These are phyloP conservation scores for Elaeagnus macrophylla DNA, from an alignment of 306 rosid species.

Conservation along the genomic window DNA sequence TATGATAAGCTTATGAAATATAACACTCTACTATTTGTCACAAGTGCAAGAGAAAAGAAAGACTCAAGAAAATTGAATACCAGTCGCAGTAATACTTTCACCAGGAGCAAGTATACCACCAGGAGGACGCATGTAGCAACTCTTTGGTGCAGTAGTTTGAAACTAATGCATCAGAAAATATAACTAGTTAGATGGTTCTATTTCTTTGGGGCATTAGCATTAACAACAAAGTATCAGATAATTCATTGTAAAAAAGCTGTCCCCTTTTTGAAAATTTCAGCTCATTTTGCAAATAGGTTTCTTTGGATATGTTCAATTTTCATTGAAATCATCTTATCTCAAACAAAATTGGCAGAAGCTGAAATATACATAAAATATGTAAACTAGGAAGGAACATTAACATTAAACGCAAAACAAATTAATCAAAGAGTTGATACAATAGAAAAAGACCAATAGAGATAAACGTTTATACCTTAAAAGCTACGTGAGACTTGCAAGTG, in stretches of 20 bases:
- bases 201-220: not conserved
- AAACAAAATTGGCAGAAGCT: no score
- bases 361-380: no score
- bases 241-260: no score
- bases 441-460: no score
- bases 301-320: no score
- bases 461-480: conserved; percentile 59
- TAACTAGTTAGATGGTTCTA: conserved; percentile 14
- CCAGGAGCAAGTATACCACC: conserved; percentile 80
- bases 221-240: not conserved
- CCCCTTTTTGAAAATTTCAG: no score
- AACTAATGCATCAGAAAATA: conserved; percentile 42
- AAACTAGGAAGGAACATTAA: no score
- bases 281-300: no score
- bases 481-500: conserved; percentile 66
- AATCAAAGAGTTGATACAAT: no score
- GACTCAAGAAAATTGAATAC: no score
- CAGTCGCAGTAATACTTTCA: conserved; percentile 72
- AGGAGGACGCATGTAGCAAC: conserved; percentile 94
- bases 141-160: conserved; percentile 94
- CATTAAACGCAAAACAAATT: no score
- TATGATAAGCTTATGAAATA: conserved; percentile 13
- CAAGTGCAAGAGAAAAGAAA: conserved; percentile 1
- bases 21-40: not conserved
- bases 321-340: no score